Percentiles rank a stretch among this genome's conserved stretches.
phyloP scores from a whole-genome alignment of 129 eudicot genomes.

The Arctium minus region DNA sequence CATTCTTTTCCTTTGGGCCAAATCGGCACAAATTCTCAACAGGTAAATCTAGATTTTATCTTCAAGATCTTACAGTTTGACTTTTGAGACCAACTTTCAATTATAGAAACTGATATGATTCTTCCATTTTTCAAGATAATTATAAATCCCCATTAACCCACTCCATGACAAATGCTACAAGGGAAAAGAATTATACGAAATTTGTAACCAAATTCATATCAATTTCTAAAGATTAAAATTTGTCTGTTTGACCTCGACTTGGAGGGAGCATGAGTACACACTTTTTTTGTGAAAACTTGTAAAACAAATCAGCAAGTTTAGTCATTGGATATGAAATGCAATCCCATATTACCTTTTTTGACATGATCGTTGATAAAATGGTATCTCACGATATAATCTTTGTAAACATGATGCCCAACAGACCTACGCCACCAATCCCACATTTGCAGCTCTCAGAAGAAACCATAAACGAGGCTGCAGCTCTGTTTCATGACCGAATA shows the following conservation, averaged over 20 bases:
- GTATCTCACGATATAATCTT: not conserved
- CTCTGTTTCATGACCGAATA: constrained; percentile 44
- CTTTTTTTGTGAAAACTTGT: too few relatives aligned
- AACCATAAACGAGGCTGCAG: constrained; percentile 44
- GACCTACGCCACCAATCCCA: constrained; percentile 93
- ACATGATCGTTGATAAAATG: not conserved
- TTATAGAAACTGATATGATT: not conserved
- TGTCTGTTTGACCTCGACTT: constrained; percentile 14
- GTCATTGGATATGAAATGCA: not conserved
- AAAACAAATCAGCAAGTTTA: not conserved
- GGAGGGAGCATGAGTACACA: not conserved
- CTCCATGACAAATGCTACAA: not conserved
- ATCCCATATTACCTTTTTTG: not conserved
- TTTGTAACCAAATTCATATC: not conserved
- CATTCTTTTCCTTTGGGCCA: constrained; percentile 87
- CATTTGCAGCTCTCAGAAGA: constrained; percentile 72
- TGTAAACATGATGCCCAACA: constrained; percentile 34
- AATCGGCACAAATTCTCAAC: constrained; percentile 81
- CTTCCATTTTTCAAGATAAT: not conserved
- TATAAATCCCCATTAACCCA: not conserved
- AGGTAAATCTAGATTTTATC: constrained; percentile 36
- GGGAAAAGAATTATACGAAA: not conserved
- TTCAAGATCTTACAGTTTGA: constrained; percentile 13
- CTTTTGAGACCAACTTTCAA: constrained; percentile 3
- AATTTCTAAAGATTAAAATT: not conserved